phyloP scores from a whole-genome alignment of 2,329 filamentous ascomycete species.

The Torrubiella hemipterigena region DNA sequence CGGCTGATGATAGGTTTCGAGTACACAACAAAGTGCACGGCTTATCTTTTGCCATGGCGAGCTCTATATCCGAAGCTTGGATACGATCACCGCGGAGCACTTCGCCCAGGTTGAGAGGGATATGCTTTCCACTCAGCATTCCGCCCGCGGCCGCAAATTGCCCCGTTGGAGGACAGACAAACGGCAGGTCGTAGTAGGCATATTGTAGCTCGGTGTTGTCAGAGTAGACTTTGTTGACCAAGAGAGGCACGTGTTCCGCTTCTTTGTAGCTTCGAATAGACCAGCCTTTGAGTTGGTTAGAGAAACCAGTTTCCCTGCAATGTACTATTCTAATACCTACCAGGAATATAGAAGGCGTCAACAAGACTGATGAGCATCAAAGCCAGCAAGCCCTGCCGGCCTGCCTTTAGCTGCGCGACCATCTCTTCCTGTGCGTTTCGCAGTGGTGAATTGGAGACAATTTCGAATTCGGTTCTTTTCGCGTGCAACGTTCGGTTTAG shows the following conservation, averaged over 20 bases:
- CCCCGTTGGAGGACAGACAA: conserved; percentile 71
- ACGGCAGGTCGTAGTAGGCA: conserved; percentile 80
- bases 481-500: too few species aligned
- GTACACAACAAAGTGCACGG: conserved; percentile 64
- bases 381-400: conserved; percentile 26
- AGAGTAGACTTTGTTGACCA: conserved; percentile 86
- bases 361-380: conserved; percentile 23
- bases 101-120: conserved; percentile 76
- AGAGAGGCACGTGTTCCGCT: conserved; percentile 66
- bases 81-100: conserved; percentile 81
- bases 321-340: too few species aligned
- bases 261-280: conserved; percentile 72
- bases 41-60: conserved; percentile 65
- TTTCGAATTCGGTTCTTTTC: too few species aligned
- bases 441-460: too few species aligned
- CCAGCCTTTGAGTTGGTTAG: conserved; percentile 42
- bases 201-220: conserved; percentile 85
- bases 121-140: conserved; percentile 62
- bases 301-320: conserved; percentile 5
- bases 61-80: conserved; percentile 70
- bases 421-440: too few species aligned
- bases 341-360: conserved; percentile 75
- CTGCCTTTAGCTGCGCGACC: too few species aligned
- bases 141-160: conserved; percentile 51
- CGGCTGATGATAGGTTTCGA: conserved; percentile 49